Evolutionary conservation across 1,284 basidiomycete genomes (phyloP), one percentile per base, ranked within the genome.

Genomic region (Ustilago crameri): DNA sequence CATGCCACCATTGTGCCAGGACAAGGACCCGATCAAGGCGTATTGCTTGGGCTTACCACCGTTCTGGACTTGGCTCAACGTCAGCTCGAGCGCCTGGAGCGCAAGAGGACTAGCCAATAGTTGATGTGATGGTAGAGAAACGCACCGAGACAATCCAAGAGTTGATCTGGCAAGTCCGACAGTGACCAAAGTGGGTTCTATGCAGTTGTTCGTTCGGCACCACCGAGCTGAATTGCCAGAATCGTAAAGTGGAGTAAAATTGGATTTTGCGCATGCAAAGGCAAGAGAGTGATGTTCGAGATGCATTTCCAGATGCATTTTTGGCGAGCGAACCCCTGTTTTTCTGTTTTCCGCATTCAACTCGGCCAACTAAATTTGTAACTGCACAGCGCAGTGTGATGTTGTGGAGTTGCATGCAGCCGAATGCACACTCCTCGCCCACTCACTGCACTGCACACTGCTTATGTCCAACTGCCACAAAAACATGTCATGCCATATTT

Each of bases 1-100:
- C 95, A 98, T 84, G 91, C 93, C 4, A 86, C 87, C 34, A 74
- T 91, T 9, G 87, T 85, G 2, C 87, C 89, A 0, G 92, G 91
- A 0, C 82, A 89, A 75, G 95, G 94, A 1, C 88, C 90, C 0
- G 95, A 97, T 83, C 82, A 87, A 46, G 91, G 93, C 0, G 89
- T 93, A 7, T 81, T 95, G 60, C 83, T 86, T 18, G 93, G 93
- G 0, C 55, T 95, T 53, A 85, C 88, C 46, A 92, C 89, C 0
- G 84, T 90, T 32, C 52, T 65, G 0, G 43, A 51, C 1, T 46
- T 72, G 15, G 37, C 51, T 17, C 38, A 24, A 14, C 46, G 18
- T 24, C 62, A 63, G 44, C 47, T 70, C 1, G 27, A 53, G 2
- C 24, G 40, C 3, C 51, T 63, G 23, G 40, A 54, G 40, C 20